Evolutionary conservation across 129 eudicot genomes (phyloP), one percentile per base, ranked within the genome.

Genomic region (Centella asiatica): DNA sequence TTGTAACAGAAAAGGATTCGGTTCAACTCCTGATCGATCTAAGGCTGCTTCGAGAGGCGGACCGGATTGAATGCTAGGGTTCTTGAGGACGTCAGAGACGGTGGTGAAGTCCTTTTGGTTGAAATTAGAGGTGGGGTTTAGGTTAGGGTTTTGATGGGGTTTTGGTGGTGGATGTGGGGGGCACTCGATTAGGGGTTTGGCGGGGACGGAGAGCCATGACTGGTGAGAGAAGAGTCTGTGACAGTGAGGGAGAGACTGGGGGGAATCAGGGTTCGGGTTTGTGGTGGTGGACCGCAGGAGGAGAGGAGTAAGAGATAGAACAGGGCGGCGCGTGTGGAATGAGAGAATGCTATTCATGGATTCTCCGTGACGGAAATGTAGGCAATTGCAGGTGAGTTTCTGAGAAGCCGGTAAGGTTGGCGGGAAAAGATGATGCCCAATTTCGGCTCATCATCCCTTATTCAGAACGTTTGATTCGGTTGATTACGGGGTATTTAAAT

Each of bases 1-100:
- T 5, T 32, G 70, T 24, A 83, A 57, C 28, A 60, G 39, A 47
- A 58, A 23, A 13, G 28, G 59, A 29, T 11, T 26, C 29, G 57
- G 49, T 51, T 67, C 58, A n/a, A 62, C 68, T 22, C 44, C 65
- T 2, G 65, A 26, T 64, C 3, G 64, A 53, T 62, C 44, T 40
- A 83, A 64, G 27, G 89, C 84, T 19, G 66, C 22, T 58, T 78
- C 79, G 7, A 81, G 81, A 27, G 50, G 65, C 15, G 76, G 65
- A 6, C 83, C 86, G 29, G 86, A 74, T n/a, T 60, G 36, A 50
- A 70, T 22, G 46, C 37, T 25, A 6, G 84, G 85, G 70, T 76
- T 31, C 2, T 28, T 9, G 29, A 82, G 81, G 65, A 78, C 40
- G 25, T 37, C 44, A 51, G 67, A 68, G 27, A 82, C 54, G 26